Base-by-base conservation (phyloP, 176 grass and related monocot species). In the Bolboschoenus planiculmis region DNA sequence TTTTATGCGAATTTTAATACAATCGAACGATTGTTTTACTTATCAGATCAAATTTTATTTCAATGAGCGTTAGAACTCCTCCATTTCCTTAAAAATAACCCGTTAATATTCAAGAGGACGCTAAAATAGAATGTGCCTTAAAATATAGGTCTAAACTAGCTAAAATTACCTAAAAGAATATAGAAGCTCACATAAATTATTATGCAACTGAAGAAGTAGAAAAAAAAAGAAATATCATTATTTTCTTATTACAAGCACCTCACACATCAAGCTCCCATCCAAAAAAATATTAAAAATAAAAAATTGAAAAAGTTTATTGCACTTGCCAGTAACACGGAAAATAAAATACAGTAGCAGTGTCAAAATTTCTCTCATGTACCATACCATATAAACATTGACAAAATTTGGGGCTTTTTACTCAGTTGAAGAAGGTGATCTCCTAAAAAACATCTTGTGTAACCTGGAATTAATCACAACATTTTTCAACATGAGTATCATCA, bases 371-470 rank as follows among this genome's bases (percentile, higher is more conserved):
- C 30, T 33, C 20, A 21, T 20, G 8, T 39, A 39, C 2, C 6
- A 10, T 10, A 40, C 35, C 35, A 71, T 71, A 44, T 72, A 71
- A 42, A 24, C 10, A 44, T 26, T 46, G 68, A 27, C 40, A 73
- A 73, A 73, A n/a, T 26, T 73, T 73, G 39, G 34, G 40, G 40
- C 68, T 71, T 3, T 53, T 53, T 72, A 74, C 40, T 74, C 21
- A 2, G 23, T 14, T 24, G 40, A 74, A 47, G 37, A 39, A n/a
- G n/a, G n/a, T 16, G 68, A 14, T 15, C 68, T n/a, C 68, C 26
- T 74, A 46, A 74, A 24, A 46, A 74, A 74, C 23, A 65, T 65
- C 61, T 15, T 74, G 68, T 74, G 21, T 29, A 74, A 74, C 68
- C 68, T 74, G 68, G 68, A 74, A 47, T 7, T 7, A 24, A 57